These are phyloP conservation scores for Marchantia polymorpha DNA, from an alignment of 225 moss, liverwort and hornwort genomes.

Conservation along the genomic window DNA sequence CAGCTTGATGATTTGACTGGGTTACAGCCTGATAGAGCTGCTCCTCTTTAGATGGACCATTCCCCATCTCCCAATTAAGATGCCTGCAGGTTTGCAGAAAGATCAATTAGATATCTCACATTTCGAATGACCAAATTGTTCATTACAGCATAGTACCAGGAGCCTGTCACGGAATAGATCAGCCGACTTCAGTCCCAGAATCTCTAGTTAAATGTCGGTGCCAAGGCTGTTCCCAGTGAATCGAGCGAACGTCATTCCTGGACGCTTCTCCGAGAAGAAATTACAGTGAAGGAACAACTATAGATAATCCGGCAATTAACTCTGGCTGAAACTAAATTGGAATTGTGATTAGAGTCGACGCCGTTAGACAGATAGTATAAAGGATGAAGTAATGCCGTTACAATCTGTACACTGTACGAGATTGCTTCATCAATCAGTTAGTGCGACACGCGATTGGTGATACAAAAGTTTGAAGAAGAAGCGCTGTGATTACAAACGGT, in stretches of 20 bases:
- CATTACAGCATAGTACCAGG: neutral
- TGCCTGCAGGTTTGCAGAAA: neutral
- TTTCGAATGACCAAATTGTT: neutral
- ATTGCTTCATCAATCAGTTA: neutral
- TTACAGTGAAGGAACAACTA: neutral
- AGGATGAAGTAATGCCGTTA: too few species aligned
- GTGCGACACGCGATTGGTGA: neutral
- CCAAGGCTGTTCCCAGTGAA: neutral
- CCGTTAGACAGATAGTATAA: too few species aligned
- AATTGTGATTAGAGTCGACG: too few species aligned
- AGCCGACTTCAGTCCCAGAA: neutral
- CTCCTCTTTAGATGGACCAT: constrained; percentile 86
- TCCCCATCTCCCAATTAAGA: constrained; percentile 62
- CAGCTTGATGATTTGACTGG: constrained; percentile 66
- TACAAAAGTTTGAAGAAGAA: neutral
- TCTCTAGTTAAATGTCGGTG: neutral
- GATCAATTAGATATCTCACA: neutral
- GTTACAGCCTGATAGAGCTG: constrained; percentile 78
- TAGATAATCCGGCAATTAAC: neutral
- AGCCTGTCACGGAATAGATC: too few species aligned
- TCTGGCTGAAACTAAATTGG: too few species aligned
- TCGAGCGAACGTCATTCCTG: too few species aligned
- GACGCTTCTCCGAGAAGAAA: neutral
- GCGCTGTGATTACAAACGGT: neutral
- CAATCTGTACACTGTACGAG: too few species aligned